A percentile compares a stretch with the other conserved stretches of the same genome.
Conservation (phyloP, 495 filamentous ascomycete genomes). For the Aspergillus kassunensis region DNA sequence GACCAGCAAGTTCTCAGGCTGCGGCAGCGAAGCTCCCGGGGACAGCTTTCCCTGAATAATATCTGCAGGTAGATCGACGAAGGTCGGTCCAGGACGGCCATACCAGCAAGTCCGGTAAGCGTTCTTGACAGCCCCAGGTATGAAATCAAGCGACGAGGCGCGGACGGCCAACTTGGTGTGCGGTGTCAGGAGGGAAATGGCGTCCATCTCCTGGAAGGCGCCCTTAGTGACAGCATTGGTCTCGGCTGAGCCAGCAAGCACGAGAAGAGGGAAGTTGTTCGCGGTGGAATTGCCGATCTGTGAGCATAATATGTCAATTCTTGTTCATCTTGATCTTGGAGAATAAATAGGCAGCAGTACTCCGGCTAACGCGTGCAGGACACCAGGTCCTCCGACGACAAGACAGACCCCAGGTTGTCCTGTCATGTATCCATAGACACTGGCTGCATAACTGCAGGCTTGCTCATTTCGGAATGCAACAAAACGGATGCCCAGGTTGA, state of each 20-base stretch:
- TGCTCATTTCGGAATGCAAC: constrained; percentile 66
- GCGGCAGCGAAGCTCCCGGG: constrained; percentile 13
- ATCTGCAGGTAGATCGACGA: constrained; percentile 61
- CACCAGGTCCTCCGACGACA: constrained; percentile 62
- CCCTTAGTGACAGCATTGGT: constrained; percentile 51
- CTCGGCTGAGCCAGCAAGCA: constrained; percentile 57
- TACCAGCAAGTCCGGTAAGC: constrained; percentile 56
- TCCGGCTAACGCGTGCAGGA: constrained; percentile 60
- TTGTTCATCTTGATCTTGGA: not conserved
- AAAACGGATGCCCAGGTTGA: constrained; percentile 60
- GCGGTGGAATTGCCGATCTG: constrained; percentile 53
- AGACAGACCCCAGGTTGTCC: constrained; percentile 59
- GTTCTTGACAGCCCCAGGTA: constrained; percentile 48
- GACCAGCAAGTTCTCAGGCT: constrained; percentile 21
- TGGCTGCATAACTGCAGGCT: constrained; percentile 59
- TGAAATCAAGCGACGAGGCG: constrained; percentile 43
- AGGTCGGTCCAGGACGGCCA: constrained; percentile 54
- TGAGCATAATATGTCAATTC: not conserved
- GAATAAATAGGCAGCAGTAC: constrained; percentile 24
- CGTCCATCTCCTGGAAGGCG: constrained; percentile 61
- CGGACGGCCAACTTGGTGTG: constrained; percentile 57
- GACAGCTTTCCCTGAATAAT: constrained; percentile 46
- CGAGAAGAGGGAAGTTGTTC: constrained; percentile 57
- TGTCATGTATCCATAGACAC: constrained; percentile 62
- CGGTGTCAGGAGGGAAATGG: constrained; percentile 52